Base-by-base conservation (phyloP, 2,329 filamentous ascomycete genomes). In the Trichocomaceae sp. region DNA sequence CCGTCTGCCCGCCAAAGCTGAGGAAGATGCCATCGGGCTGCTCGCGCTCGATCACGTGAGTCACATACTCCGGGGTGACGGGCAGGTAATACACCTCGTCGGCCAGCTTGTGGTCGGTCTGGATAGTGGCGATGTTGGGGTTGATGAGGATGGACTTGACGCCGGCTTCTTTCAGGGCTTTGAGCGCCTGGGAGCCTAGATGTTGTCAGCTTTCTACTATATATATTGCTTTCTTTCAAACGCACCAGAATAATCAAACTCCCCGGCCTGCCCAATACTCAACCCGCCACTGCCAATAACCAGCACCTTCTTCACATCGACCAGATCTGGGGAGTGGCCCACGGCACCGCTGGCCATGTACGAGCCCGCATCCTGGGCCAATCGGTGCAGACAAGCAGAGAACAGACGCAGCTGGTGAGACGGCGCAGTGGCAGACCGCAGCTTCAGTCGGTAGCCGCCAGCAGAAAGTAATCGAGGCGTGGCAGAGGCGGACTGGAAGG, bases 1-100 rank as follows among this genome's bases (percentile, higher is more conserved):
- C 93, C 35, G 93, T 99, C 79, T 99, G 93, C 51, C 93, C 93
- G 75, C 93, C 93, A 66, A 97, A 99, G 50, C 90, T 93, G 65
- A 97, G 82, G 77, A 97, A 93, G 72, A 99, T 95, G 66, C 92
- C 93, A 78, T 99, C 93, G 42, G 93, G 93, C 70, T 85, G 84
- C 77, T 97, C 93, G 68, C 88, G 86, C 79, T 97, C 90, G 71
- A 99, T 97, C 59, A 99, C 92, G 74, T 97, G 92, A 67, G 87
- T 87, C 69, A 96, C 91, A 76, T 97, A 99, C 81, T 97, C 92
- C 61, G 92, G 88, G 17, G 93, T 99, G 66, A 99, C 91, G 55
- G 93, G 93, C 37, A 97, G 86, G 75, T 96, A 97, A 81, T 97
- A 97, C 67, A 97, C 88, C 77, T 97, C 91, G 70, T 97, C 92